Conservation (phyloP, 495 filamentous ascomycete species). For the Penicillium psychrofluorescens region DNA sequence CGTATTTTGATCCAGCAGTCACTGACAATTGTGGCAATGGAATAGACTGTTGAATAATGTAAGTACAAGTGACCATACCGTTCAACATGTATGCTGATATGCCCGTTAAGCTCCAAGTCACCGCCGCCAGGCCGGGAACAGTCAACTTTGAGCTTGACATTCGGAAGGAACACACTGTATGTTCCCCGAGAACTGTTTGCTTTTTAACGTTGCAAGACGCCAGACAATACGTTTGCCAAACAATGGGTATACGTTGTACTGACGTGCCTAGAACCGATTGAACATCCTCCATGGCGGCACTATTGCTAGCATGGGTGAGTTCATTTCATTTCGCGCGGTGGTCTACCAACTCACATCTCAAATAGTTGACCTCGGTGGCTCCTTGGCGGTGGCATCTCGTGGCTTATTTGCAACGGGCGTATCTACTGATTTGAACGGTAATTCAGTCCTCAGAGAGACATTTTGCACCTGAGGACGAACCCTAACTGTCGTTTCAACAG, state of each 20-base stretch:
- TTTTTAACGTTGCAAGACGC: not conserved
- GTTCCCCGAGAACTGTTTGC: slow-evolving; percentile 2
- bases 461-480: too few species aligned
- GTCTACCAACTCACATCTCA: not conserved
- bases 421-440: slow-evolving; percentile 85
- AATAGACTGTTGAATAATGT: slow-evolving; percentile 38
- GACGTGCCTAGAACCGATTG: slow-evolving; percentile 64
- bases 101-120: slow-evolving; percentile 60
- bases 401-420: slow-evolving; percentile 87
- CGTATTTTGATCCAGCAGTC: not conserved
- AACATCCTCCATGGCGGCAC: slow-evolving; percentile 90
- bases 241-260: not conserved
- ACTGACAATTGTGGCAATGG: not conserved
- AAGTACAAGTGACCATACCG: not conserved
- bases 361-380: slow-evolving; percentile 83
- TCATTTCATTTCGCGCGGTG: not conserved
- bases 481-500: slow-evolving; percentile 28
- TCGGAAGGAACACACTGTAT: slow-evolving; percentile 79
- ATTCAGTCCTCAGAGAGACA: slow-evolving; percentile 1
- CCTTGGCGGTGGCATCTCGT: slow-evolving; percentile 83
- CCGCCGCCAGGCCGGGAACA: slow-evolving; percentile 62
- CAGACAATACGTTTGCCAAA: not conserved
- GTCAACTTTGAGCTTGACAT: slow-evolving; percentile 88
- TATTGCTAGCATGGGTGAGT: slow-evolving; percentile 79
- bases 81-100: not conserved